Conservation (phyloP, 1,284 basidiomycete genomes). For the Ustilago trichophora region DNA sequence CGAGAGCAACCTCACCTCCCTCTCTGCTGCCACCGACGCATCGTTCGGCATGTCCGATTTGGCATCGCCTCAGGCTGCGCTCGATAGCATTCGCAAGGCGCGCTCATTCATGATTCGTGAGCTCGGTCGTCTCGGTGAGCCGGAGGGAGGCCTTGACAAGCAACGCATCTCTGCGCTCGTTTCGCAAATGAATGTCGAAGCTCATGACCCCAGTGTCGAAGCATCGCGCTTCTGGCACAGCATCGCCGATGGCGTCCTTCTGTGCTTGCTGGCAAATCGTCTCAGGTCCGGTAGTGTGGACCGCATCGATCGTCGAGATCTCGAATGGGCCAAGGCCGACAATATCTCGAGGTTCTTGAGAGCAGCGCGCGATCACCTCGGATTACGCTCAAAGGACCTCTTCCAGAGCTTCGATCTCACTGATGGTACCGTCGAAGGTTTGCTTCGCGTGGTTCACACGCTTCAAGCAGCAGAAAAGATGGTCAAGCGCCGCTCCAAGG, state of each 20-base stretch:
- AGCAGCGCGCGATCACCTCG: conserved; percentile 51
- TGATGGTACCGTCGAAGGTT: conserved; percentile 50
- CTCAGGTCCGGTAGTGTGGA: conserved; percentile 40
- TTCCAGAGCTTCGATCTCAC: conserved; percentile 55
- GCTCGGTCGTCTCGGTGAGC: conserved; percentile 22
- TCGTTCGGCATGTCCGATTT: conserved; percentile 46
- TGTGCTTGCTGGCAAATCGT: conserved; percentile 50
- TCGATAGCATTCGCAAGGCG: conserved; percentile 47
- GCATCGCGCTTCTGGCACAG: conserved; percentile 46
- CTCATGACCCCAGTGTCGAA: conserved; percentile 23
- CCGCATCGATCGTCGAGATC: conserved; percentile 49
- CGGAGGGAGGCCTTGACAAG: conserved; percentile 20
- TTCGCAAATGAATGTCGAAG: conserved; percentile 19
- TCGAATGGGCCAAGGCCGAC: conserved; percentile 50
- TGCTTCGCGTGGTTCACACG: conserved; percentile 51
- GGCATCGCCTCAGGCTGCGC: conserved; percentile 31
- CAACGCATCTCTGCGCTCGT: conserved; percentile 33
- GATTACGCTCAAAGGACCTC: conserved; percentile 51
- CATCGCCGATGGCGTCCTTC: conserved; percentile 54
- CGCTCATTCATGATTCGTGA: conserved; percentile 46
- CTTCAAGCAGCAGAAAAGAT: conserved; percentile 38
- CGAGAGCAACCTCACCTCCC: conserved; percentile 24
- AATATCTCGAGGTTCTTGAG: conserved; percentile 56
- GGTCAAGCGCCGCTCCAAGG: conserved; percentile 24
- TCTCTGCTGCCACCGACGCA: conserved; percentile 19